phyloP scores from a whole-genome alignment of 345 rosid genomes.

The Dipteronia sinensis region DNA sequence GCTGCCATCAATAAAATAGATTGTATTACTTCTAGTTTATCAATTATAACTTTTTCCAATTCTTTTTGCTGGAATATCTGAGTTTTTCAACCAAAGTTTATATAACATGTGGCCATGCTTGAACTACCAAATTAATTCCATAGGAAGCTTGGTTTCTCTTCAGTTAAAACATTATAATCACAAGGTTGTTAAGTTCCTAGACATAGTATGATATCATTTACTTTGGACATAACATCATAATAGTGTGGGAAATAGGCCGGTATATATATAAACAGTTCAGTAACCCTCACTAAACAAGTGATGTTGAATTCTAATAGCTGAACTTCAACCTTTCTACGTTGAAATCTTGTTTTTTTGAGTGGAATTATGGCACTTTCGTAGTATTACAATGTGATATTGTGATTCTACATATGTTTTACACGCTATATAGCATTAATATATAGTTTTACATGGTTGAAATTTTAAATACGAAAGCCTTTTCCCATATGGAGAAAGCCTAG shows the following conservation, averaged over 20 bases:
- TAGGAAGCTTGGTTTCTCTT: neutral
- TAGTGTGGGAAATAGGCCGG: no score
- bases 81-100: neutral
- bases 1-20: constrained; percentile 8
- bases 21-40: neutral
- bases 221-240: no score
- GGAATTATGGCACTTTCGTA: no score
- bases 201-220: neutral
- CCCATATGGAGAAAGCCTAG: neutral
- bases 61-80: neutral
- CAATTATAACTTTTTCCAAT: neutral
- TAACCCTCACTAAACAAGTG: no score
- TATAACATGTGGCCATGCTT: neutral
- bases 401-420: neutral
- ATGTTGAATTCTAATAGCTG: no score
- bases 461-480: neutral
- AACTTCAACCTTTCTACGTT: no score
- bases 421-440: neutral
- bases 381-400: no score
- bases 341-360: neutral
- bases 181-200: neutral
- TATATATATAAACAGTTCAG: no score
- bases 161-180: neutral
- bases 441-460: neutral
- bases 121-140: constrained; percentile 6